phyloP scores from a whole-genome alignment of 2,329 filamentous ascomycete genomes.

The Paecilomyces sp. region DNA sequence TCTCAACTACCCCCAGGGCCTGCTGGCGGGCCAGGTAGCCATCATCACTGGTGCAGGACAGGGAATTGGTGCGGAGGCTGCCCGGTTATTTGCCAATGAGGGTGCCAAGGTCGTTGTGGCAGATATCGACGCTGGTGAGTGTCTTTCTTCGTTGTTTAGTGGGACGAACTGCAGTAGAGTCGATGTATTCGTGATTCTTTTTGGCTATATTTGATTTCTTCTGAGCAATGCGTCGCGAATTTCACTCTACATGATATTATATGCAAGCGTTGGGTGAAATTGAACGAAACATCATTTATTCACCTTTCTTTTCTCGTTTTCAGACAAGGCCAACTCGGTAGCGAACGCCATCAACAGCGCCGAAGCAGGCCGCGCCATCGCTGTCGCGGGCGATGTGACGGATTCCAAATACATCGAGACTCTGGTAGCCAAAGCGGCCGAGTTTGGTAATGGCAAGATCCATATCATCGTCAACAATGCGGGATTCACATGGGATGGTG shows the following conservation, averaged over 20 bases:
- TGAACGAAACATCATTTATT: conserved; percentile 5
- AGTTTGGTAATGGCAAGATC: conserved; percentile 80
- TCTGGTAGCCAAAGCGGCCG: conserved; percentile 67
- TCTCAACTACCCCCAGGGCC: conserved; percentile 73
- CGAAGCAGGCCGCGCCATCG: conserved; percentile 59
- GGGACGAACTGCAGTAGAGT: neutral
- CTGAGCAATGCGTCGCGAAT: neutral
- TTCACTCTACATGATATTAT: neutral
- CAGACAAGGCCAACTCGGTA: conserved; percentile 62
- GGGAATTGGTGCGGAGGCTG: conserved; percentile 81
- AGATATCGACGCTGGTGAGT: conserved; percentile 68
- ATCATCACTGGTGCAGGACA: conserved; percentile 84
- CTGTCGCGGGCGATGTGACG: conserved; percentile 70
- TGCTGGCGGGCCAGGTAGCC: conserved; percentile 72
- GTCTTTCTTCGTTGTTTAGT: neutral
- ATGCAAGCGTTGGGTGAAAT: neutral
- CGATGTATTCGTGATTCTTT: conserved; percentile 1
- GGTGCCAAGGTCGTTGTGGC: conserved; percentile 77
- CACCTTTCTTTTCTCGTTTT: conserved; percentile 7
- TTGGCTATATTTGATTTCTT: neutral
- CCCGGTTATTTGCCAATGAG: conserved; percentile 76
- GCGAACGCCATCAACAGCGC: conserved; percentile 61
- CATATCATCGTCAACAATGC: conserved; percentile 90
- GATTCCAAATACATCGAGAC: conserved; percentile 61
- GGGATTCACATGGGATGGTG: conserved; percentile 87